A percentile compares a stretch with the other conserved stretches of the same genome.
These are phyloP conservation scores for Trametes maxima DNA, from an alignment of 768 basidiomycete genomes.

Conservation along the genomic window DNA sequence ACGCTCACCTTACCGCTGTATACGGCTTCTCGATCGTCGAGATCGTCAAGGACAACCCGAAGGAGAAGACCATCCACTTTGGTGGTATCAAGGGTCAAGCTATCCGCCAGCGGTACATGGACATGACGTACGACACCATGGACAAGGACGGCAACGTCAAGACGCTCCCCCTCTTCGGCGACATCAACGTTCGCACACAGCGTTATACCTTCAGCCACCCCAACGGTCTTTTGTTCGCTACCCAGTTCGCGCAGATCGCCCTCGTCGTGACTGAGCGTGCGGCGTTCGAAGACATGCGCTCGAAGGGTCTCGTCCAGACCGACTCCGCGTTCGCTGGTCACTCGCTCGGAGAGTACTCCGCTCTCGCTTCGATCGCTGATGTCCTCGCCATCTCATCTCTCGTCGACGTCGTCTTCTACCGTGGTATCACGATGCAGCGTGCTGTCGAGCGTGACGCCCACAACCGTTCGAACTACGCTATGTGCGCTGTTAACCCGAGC, in stretches of 20 bases:
- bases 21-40: slow-evolving; percentile 99
- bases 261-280: slow-evolving; percentile 98
- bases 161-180: slow-evolving; percentile 93
- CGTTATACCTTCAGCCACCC: slow-evolving; percentile 99
- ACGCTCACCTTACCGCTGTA: slow-evolving; percentile 88
- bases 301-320: slow-evolving; percentile 92
- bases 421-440: slow-evolving; percentile 99
- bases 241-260: slow-evolving; percentile 98
- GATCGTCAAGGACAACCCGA: slow-evolving; percentile 98
- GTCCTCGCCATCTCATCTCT: slow-evolving; percentile 93
- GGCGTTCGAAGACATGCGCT: slow-evolving; percentile 97
- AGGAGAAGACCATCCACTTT: slow-evolving; percentile 97
- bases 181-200: slow-evolving; percentile 92
- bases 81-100: slow-evolving; percentile 99
- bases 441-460: slow-evolving; percentile 94
- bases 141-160: slow-evolving; percentile 96
- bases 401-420: slow-evolving; percentile 98
- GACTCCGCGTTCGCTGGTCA: slow-evolving; percentile 96
- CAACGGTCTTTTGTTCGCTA: slow-evolving; percentile 92
- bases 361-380: slow-evolving; percentile 96
- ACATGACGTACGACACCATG: slow-evolving; percentile 97
- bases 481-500: slow-evolving; percentile 99
- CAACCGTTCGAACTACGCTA: slow-evolving; percentile 95
- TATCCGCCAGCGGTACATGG: slow-evolving; percentile 99
- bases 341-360: slow-evolving; percentile 98